Evolutionary conservation across 2,329 filamentous ascomycete species (phyloP).

Genomic region (Microsporum audouinii): DNA sequence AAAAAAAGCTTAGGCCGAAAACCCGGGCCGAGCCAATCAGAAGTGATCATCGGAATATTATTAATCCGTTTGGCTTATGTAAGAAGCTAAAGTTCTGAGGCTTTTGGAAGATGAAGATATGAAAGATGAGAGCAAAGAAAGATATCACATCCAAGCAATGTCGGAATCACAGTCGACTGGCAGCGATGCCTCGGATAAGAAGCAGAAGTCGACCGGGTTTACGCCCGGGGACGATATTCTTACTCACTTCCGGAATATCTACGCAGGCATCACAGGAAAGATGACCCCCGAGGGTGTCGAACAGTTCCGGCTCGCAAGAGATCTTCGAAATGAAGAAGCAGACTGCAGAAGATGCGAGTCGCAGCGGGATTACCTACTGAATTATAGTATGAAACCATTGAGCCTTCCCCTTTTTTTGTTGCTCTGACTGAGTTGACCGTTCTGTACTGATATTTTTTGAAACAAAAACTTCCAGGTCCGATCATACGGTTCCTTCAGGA

Average conservation of each 20-base stretch:
- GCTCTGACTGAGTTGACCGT: neutral
- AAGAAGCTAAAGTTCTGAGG: neutral
- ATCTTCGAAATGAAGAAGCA: conserved; percentile 59
- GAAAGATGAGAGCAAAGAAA: neutral
- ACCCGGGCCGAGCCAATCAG: neutral
- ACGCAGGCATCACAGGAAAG: conserved; percentile 63
- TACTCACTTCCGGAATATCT: conserved; percentile 68
- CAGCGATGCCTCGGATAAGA: conserved; percentile 13
- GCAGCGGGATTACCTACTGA: conserved; percentile 70
- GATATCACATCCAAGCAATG: conserved; percentile 16
- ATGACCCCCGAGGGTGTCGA: conserved; percentile 58
- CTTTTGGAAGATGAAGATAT: neutral
- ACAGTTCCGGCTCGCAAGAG: conserved; percentile 67
- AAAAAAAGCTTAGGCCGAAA: neutral
- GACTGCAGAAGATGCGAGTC: conserved; percentile 75
- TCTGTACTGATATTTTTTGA: neutral
- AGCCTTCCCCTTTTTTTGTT: neutral
- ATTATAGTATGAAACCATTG: conserved; percentile 47
- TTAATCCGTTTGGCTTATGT: neutral
- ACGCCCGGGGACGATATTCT: conserved; percentile 32
- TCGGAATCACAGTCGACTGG: conserved; percentile 16
- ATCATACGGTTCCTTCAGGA: conserved; percentile 77
- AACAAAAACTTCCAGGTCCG: conserved; percentile 42
- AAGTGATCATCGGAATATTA: neutral
- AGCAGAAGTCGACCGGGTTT: conserved; percentile 27